Evolutionary conservation across 2,329 filamentous ascomycete genomes (phyloP).

Genomic region (Trichophyton benhamiae): DNA sequence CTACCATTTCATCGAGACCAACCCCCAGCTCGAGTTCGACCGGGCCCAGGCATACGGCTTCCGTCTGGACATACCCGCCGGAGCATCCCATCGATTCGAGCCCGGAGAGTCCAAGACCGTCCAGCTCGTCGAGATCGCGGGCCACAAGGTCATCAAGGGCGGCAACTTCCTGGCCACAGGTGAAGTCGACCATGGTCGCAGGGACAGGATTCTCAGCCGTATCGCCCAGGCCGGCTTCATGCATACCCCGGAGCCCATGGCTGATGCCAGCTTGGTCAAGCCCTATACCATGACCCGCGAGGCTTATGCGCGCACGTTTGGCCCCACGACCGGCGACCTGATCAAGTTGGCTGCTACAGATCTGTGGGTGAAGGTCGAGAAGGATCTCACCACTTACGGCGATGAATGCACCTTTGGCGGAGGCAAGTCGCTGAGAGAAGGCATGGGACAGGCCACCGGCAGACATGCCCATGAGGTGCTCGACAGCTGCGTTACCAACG

Average conservation of each 20-base stretch:
- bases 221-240: constrained; percentile 65
- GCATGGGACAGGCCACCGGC: constrained; percentile 86
- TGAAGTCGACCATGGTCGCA: constrained; percentile 50
- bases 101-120: constrained; percentile 87
- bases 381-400: constrained; percentile 70
- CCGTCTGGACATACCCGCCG: constrained; percentile 77
- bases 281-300: constrained; percentile 60
- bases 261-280: constrained; percentile 45
- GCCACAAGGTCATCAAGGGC: constrained; percentile 65
- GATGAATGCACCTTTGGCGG: constrained; percentile 95
- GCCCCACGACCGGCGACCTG: constrained; percentile 78
- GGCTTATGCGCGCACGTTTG: constrained; percentile 80
- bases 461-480: constrained; percentile 58
- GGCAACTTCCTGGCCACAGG: constrained; percentile 73
- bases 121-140: constrained; percentile 76
- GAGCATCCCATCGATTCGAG: constrained; percentile 86
- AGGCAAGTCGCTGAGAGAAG: constrained; percentile 84
- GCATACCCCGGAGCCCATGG: constrained; percentile 56
- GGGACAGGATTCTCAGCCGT: constrained; percentile 53
- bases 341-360: constrained; percentile 72
- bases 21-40: constrained; percentile 80
- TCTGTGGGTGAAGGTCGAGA: constrained; percentile 82
- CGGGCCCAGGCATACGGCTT: constrained; percentile 70
- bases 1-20: constrained; percentile 94
- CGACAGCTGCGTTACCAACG: constrained; percentile 81